Evolutionary conservation across 1,284 basidiomycete genomes (phyloP).

Genomic region (Porogramme epimiltina): DNA sequence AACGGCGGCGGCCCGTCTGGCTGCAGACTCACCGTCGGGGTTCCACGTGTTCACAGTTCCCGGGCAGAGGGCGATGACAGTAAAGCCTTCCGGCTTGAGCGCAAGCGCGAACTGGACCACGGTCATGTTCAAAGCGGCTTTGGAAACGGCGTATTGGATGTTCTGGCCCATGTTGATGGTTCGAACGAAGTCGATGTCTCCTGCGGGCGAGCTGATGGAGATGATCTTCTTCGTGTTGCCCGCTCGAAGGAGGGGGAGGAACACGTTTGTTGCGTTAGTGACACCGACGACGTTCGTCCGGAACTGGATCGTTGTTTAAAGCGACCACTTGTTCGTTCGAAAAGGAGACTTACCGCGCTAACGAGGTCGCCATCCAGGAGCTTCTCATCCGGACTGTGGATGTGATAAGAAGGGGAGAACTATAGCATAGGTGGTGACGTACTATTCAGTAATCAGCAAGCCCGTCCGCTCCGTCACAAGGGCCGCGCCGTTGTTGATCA

Average conservation of each 20-base stretch:
- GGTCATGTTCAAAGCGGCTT: constrained; percentile 41
- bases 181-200: constrained; percentile 30
- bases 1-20: too few species aligned
- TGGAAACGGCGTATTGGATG: constrained; percentile 37
- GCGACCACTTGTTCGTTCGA: neutral
- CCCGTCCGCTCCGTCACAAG: neutral
- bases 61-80: constrained; percentile 39
- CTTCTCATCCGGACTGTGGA: constrained; percentile 11
- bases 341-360: constrained; percentile 18
- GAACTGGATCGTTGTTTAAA: constrained; percentile 28
- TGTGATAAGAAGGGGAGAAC: neutral
- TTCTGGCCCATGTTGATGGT: constrained; percentile 7
- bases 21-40: constrained; percentile 17
- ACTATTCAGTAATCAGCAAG: neutral
- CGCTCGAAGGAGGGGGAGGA: constrained; percentile 39
- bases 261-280: constrained; percentile 38
- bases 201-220: constrained; percentile 33
- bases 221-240: constrained; percentile 41
- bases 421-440: neutral
- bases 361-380: constrained; percentile 27
- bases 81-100: constrained; percentile 37
- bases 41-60: constrained; percentile 37
- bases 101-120: constrained; percentile 39
- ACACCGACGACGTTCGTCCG: constrained; percentile 39
- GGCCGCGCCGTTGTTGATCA: neutral